A percentile compares a stretch with the other conserved stretches of the same genome.
phyloP scores from a whole-genome alignment of 331 rosid species.

The Pyracantha coccinea region DNA sequence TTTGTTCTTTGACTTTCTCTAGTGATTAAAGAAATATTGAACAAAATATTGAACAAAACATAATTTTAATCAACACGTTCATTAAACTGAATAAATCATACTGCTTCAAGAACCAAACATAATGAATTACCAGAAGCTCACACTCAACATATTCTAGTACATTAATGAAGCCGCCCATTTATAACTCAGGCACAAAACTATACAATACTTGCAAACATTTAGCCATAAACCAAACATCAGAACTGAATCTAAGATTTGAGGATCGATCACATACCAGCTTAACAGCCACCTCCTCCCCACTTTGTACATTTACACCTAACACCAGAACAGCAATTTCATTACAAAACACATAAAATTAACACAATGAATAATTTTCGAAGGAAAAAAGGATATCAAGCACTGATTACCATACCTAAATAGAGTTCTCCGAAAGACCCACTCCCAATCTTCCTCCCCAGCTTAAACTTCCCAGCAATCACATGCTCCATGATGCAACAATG shows the following conservation, averaged over 20 bases:
- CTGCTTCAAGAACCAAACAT: not conserved
- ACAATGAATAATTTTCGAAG: slow-evolving; percentile 5
- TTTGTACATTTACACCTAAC: slow-evolving; percentile 79
- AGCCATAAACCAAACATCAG: slow-evolving; percentile 3
- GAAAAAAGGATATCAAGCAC: not conserved
- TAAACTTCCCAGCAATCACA: slow-evolving; percentile 85
- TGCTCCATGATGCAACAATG: slow-evolving; percentile 71
- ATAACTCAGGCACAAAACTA: not conserved
- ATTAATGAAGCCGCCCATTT: not conserved
- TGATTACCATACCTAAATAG: slow-evolving; percentile 51
- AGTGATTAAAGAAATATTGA: not conserved
- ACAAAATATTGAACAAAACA: too few species aligned
- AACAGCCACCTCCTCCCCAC: slow-evolving; percentile 98
- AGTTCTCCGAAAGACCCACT: slow-evolving; percentile 99
- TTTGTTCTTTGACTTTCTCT: not conserved
- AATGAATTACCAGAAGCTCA: not conserved
- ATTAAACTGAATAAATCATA: not conserved
- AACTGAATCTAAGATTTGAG: not conserved
- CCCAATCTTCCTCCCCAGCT: slow-evolving; percentile 97
- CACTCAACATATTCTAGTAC: not conserved
- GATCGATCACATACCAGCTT: slow-evolving; percentile 72
- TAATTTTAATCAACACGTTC: not conserved
- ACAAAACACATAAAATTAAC: not conserved
- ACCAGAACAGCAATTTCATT: slow-evolving; percentile 10
- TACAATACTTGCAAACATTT: not conserved